These are phyloP conservation scores for Mortierella alpina DNA, from an alignment of 192 early-diverging fungal species.

Conservation along the genomic window DNA sequence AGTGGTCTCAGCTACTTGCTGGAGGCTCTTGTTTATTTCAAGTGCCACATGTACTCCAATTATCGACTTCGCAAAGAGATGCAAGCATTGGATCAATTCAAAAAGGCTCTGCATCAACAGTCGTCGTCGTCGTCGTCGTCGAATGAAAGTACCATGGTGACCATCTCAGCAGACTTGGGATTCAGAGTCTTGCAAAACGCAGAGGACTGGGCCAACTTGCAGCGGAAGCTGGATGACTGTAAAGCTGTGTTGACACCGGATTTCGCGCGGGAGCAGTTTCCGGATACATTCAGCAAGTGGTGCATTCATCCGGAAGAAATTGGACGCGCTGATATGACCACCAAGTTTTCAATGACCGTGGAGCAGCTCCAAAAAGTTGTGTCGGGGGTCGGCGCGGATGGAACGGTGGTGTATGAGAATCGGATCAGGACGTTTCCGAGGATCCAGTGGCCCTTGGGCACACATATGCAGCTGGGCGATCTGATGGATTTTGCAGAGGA, in stretches of 20 bases:
- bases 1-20: conserved; percentile 20
- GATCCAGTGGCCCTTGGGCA: conserved; percentile 30
- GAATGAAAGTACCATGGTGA: neutral
- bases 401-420: neutral
- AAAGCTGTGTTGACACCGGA: conserved; percentile 9
- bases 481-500: conserved; percentile 35
- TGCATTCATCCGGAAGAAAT: conserved; percentile 27
- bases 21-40: conserved; percentile 21
- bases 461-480: conserved; percentile 18
- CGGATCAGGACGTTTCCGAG: neutral
- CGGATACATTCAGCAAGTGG: conserved; percentile 30
- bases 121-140: neutral
- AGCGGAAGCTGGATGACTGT: conserved; percentile 14
- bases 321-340: neutral
- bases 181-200: conserved; percentile 10
- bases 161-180: neutral
- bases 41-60: conserved; percentile 19
- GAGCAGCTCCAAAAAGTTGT: conserved; percentile 9
- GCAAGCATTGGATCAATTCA: conserved; percentile 2
- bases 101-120: neutral
- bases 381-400: conserved; percentile 1
- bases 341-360: neutral
- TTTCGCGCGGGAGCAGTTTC: conserved; percentile 17
- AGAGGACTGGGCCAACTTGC: conserved; percentile 20
- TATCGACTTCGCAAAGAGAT: conserved; percentile 20